Base-by-base conservation (phyloP, 345 rosid species). In the Salix caprea region DNA sequence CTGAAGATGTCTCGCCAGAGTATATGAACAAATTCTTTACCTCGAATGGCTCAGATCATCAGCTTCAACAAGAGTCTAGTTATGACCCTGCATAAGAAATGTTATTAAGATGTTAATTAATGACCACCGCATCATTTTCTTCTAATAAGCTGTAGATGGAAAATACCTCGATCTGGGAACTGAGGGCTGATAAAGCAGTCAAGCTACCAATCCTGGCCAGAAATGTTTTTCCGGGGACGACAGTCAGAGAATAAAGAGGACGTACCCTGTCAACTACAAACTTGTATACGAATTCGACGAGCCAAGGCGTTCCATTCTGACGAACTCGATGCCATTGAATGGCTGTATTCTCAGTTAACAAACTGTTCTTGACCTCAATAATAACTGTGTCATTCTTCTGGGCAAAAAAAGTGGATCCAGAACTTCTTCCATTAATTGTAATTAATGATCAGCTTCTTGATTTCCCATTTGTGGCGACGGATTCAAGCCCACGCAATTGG, bases 281-380 rank as follows among this genome's bases (percentile, higher is more conserved):
- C 72, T 65, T 65, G 62, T 89, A 87, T 9, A 60, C 83, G 87
- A 89, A 94, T 46, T 92, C 92, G 50, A 92, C 96, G 69, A 86
- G 87, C 90, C 95, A 91, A 3, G 89, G 95, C 1, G 89, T 85
- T 75, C 89, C 91, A 58, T 84, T 86, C 96, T 93, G 90, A 23
- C 91, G 79, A 44, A 93, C 90, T 48, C 96, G 92, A 67, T 93
- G 97, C 96, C 97, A 93, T 50, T 88, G 96, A 50, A 93, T 85
- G 4, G 93, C 87, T 0, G 85, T 68, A 50, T 90, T 92, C 84
- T 92, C 92, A 0, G 88, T 90, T 16, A 80, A 18, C 78, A 94
- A 78, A 39, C 83, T 85, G 78, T 94, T 94, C 65, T 79, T 92
- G 52, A 92, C 87, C 67, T 92, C 90, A 21, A 92, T 91, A 26